Conservation (phyloP, 345 rosid species). For the Arabidopsis suecica region DNA sequence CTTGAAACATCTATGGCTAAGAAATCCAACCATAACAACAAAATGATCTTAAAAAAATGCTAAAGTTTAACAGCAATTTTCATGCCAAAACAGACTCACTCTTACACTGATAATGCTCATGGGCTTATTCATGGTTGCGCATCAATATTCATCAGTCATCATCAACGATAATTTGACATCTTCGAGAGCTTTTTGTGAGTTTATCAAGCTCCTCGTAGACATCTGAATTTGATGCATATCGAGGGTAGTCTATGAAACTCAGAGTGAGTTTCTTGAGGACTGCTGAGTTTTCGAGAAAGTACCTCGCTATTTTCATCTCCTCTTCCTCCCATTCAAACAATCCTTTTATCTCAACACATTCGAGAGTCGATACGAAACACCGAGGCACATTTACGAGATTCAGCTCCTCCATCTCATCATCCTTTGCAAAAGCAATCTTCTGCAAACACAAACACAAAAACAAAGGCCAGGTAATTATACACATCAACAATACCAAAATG, state of each 20-base stretch:
- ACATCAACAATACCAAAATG: neutral
- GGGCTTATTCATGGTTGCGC: too few species aligned
- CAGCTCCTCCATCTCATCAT: neutral
- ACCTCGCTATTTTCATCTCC: constrained; percentile 12
- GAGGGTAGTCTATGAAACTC: neutral
- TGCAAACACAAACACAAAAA: neutral
- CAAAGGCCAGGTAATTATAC: neutral
- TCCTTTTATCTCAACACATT: constrained; percentile 18
- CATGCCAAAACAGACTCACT: neutral
- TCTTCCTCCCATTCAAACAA: neutral
- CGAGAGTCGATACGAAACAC: constrained; percentile 23
- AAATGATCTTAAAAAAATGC: neutral
- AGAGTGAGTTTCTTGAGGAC: constrained; percentile 23
- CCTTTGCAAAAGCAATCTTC: neutral
- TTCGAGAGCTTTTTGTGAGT: constrained; percentile 15
- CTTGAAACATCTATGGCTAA: neutral
- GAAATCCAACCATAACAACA: neutral
- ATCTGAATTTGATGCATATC: neutral
- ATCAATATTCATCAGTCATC: neutral
- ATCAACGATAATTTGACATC: neutral
- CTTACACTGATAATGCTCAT: neutral
- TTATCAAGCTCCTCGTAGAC: constrained; percentile 8
- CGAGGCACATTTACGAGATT: neutral
- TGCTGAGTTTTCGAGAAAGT: constrained; percentile 32
- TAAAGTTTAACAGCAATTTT: neutral